Evolutionary conservation across 1,284 basidiomycete species (phyloP), one percentile per base, ranked within the genome.

Genomic region (Ceratobasidium sp.): DNA sequence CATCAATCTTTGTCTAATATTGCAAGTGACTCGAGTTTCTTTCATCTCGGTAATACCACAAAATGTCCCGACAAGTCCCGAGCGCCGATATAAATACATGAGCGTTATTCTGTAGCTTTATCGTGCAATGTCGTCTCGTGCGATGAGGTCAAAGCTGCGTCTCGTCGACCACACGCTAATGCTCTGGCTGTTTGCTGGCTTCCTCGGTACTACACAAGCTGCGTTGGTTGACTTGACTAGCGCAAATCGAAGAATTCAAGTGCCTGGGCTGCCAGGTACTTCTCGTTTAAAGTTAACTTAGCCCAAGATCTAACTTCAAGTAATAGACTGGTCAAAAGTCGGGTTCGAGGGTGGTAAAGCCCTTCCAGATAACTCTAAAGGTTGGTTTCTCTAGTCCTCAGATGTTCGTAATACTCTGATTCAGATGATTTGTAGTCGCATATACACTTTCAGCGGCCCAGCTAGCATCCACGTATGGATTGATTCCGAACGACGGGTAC

Each of bases 341-440:
- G 77, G 77, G 12, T 78, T 74, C 42, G 77, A 78, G 64, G 77
- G 77, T 12, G 70, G 65, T 3, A 68, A 68, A 4, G 38, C 77
- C 7, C 54, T 78, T 7, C 77, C 77, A 4, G 77, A 78, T 33
- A 48, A 78, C 40, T 78, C 70, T 3, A 70, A 74, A 28, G 71
- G 71, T 74, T n/a, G 13, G 54, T 28, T 44, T 7, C 15, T 28
- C 33, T 23, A n/a, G 13, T 66, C 20, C 17, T 38, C 26, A 9
- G 23, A 40, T 33, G n/a, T 17, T 50, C 23, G 28, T 13, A 20
- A 13, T 28, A 13, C 6, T 9, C 26, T 17, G 61, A 28, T 15
- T 50, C 28, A 48, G 12, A 54, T 12, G n/a, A n/a, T 23, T 77
- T 44, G 3, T 48, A 69, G 76, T 70, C n/a, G 76, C 64, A 4